These are phyloP conservation scores for Solanum medicagineum DNA, from an alignment of 257 asterid genomes.

Conservation along the genomic window DNA sequence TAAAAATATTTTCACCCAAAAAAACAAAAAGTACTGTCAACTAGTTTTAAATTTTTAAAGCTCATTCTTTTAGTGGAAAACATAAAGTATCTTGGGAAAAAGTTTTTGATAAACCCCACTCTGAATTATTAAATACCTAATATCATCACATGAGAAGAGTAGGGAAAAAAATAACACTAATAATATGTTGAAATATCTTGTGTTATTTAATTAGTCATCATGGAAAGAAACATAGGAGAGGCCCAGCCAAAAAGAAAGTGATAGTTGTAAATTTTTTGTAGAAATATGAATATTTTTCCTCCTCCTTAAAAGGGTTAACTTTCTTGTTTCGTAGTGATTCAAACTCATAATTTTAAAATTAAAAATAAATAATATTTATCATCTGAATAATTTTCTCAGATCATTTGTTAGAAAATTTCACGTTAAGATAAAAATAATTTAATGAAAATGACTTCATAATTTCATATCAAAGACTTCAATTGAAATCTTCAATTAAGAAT, in stretches of 20 bases:
- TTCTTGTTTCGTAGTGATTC: no score
- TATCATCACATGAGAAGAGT: not conserved
- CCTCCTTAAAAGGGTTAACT: no score
- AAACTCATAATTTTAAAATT: no score
- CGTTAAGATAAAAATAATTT: not conserved
- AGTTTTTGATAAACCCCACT: not conserved
- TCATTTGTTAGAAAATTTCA: not conserved
- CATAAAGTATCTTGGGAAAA: not conserved
- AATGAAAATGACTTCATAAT: not conserved
- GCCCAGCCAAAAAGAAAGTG: not conserved
- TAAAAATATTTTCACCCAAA: not conserved
- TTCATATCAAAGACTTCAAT: not conserved
- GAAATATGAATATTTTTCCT: no score
- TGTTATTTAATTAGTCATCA: not conserved
- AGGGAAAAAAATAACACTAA: not conserved
- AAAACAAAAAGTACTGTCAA: not conserved
- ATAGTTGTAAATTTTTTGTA: no score
- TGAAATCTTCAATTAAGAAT: not conserved
- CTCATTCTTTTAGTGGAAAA: not conserved
- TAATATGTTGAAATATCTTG: not conserved
- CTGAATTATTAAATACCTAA: not conserved
- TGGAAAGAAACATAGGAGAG: not conserved
- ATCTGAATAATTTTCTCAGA: fast-evolving
- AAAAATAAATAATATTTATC: fast-evolving
- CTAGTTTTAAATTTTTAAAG: not conserved